Evolutionary conservation across 805 yeast species (phyloP).

Genomic region (Candida schatavii): DNA sequence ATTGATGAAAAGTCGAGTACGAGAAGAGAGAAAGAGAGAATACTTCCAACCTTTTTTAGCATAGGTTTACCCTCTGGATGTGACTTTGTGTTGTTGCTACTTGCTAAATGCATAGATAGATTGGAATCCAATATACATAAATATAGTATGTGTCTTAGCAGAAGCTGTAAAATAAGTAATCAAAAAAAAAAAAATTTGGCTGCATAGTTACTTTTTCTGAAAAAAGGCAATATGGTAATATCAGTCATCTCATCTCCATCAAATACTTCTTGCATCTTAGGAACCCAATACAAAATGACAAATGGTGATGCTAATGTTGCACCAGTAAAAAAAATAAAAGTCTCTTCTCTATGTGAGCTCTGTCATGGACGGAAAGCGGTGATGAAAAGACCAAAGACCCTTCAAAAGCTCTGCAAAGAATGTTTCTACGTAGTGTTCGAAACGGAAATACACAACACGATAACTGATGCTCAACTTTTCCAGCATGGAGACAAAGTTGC

Average conservation of each 20-base stretch:
- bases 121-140: conserved; percentile 13
- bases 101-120: conserved; percentile 3
- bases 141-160: conserved; percentile 22
- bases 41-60: not conserved
- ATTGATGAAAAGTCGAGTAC: not conserved
- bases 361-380: conserved; percentile 83
- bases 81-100: conserved; percentile 1
- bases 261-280: no score
- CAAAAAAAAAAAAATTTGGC: no score
- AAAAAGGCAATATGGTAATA: no score
- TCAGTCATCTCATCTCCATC: conserved; percentile 2
- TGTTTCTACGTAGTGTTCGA: conserved; percentile 92
- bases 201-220: no score
- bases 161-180: no score
- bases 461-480: conserved; percentile 65
- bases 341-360: conserved; percentile 66
- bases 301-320: no score
- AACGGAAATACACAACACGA: conserved; percentile 92
- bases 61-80: no score
- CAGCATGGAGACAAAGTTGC: conserved; percentile 84
- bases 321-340: conserved; percentile 35
- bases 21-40: not conserved
- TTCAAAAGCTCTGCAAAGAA: conserved; percentile 82
- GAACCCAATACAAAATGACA: no score
- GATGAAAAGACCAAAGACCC: conserved; percentile 87